phyloP scores from a whole-genome alignment of 441 rosid genomes.

The Populus hybrid region DNA sequence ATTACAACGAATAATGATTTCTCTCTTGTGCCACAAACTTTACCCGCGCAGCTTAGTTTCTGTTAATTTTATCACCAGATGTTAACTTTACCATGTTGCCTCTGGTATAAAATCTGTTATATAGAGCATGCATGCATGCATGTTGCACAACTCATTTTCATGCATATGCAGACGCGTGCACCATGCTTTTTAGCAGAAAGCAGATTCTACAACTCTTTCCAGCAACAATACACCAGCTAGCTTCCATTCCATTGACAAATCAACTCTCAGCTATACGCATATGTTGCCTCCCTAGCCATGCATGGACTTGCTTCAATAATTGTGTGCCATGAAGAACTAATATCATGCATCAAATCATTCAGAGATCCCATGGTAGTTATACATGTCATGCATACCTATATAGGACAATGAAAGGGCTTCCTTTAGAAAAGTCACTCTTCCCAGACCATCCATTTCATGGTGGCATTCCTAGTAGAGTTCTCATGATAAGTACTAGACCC shows the following conservation, averaged over 20 bases:
- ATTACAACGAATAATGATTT: too few species aligned
- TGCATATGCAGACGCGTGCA: not conserved
- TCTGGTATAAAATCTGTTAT: too few species aligned
- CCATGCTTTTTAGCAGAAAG: slow-evolving; percentile 6
- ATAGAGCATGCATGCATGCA: not conserved
- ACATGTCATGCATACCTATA: slow-evolving; percentile 5
- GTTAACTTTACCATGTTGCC: not conserved
- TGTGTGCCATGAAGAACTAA: not conserved
- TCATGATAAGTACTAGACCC: slow-evolving; percentile 1
- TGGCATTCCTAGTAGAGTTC: slow-evolving; percentile 22
- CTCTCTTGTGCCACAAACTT: too few species aligned
- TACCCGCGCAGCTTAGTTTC: too few species aligned
- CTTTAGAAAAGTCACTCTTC: slow-evolving; percentile 4
- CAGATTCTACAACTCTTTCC: slow-evolving; percentile 2
- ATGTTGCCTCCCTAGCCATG: not conserved
- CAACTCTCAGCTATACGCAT: not conserved
- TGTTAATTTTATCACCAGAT: too few species aligned
- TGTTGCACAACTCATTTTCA: not conserved
- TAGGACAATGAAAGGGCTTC: slow-evolving; percentile 14
- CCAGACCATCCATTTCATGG: slow-evolving; percentile 26
- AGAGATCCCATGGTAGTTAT: slow-evolving; percentile 14
- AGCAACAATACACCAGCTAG: not conserved
- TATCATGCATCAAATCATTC: slow-evolving; percentile 1
- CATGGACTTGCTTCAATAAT: not conserved
- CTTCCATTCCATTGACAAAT: not conserved